phyloP scores from a whole-genome alignment of 345 rosid genomes.

The Ricinus communis region DNA sequence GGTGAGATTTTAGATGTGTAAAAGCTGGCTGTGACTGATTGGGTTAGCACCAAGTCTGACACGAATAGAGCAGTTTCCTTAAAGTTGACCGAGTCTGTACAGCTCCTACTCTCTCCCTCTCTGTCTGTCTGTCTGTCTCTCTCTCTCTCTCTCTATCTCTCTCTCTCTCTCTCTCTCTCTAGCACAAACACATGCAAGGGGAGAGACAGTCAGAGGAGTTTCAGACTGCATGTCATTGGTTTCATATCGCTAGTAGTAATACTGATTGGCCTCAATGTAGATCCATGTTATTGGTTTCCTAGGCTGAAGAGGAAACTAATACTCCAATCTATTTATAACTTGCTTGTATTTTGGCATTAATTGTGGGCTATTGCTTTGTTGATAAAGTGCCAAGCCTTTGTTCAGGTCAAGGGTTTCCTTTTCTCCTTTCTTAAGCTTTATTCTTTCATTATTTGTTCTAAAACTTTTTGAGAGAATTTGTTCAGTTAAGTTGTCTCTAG shows the following conservation, averaged over 20 bases:
- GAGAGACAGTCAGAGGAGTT: background rate
- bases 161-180: too few species aligned
- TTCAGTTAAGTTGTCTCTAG: background rate
- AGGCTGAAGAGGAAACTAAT: background rate
- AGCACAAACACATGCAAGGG: background rate
- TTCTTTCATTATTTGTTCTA: too few species aligned
- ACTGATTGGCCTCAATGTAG: background rate
- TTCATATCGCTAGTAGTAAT: too few species aligned
- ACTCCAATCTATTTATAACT: background rate
- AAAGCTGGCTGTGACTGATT: too few species aligned
- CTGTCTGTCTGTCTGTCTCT: too few species aligned
- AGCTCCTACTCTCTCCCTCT: too few species aligned
- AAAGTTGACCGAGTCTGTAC: too few species aligned
- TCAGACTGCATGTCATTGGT: background rate
- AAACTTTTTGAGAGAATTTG: background rate
- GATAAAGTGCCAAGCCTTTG: slow-evolving; percentile 7
- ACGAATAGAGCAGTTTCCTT: background rate
- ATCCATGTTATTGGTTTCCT: background rate
- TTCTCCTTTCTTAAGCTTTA: too few species aligned
- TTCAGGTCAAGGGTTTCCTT: background rate
- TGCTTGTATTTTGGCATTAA: background rate
- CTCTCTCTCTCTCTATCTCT: too few species aligned
- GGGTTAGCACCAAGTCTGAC: too few species aligned
- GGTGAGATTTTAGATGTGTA: background rate
- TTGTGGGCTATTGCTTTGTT: background rate